Base-by-base conservation (phyloP, 1,139 yeast species). In the Geotrichum macrosporum region DNA sequence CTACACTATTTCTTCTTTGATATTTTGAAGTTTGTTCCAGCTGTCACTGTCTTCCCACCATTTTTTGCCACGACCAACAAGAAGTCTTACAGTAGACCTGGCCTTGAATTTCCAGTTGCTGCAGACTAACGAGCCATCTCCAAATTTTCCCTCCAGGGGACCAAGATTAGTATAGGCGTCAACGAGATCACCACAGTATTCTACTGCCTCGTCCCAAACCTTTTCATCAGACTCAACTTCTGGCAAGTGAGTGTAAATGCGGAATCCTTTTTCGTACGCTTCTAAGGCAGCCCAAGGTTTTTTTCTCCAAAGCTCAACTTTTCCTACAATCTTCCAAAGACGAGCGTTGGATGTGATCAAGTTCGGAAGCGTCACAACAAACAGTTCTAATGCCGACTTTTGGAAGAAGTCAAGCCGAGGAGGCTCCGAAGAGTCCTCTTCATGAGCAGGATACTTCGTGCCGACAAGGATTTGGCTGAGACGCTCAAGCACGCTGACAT, bases 101-200 rank as follows among this genome's bases (percentile, higher is more conserved):
- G 94, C 81, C 63, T 88, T 88, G 67, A 83, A 86, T 59, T 78
- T 83, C 97, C 97, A 89, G 61, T 88, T 95, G 57, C 81, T 78
- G 63, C 96, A 88, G 4, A 92, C 95, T 13, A 84, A 60, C 57
- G 84, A 88, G 1, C 82, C 96, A 2, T 87, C 88, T 22, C 84
- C 85, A 56, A 82, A 78, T 57, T 84, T 84, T 3, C 97, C 97
- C 16, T 88, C 89, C 57, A 78, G 67, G 48, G 84, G 94, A 10
- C 97, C 97, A 34, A 85, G 73, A 4, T 86, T 82, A 58, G 82
- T 89, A 63, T 89, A 92, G 0, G 96, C 95, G 40, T 94, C 87
- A 2, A 84, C 81, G 51, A 92, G 71, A 52, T 89, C 96, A 29
- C 71, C 67, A 60, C 95, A 84, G 1, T 84, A 77, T 31, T 81